phyloP scores from a whole-genome alignment of 2,329 filamentous ascomycete species.

The Aphanocladium album region DNA sequence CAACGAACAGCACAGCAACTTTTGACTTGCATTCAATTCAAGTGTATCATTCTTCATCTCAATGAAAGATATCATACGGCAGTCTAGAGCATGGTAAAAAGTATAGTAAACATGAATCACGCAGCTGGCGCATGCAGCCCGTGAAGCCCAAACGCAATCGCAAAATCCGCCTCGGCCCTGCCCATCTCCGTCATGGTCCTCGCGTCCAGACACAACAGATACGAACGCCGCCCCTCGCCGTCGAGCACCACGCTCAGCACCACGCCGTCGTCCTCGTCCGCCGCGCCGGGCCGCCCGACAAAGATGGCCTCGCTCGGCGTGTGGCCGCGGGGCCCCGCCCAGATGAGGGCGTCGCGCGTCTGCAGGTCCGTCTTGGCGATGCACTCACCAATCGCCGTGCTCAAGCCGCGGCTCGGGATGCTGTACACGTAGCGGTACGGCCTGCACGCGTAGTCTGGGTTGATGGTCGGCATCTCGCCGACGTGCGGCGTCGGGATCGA shows the following conservation, averaged over 20 bases:
- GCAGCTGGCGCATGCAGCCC: constrained; percentile 28
- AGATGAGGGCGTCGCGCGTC: constrained; percentile 42
- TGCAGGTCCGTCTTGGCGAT: constrained; percentile 55
- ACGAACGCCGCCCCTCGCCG: constrained; percentile 48
- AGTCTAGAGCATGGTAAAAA: too few relatives aligned
- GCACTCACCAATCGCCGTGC: constrained; percentile 48
- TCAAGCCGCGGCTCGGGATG: constrained; percentile 45
- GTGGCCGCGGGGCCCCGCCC: constrained; percentile 48
- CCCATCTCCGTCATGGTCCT: constrained; percentile 53
- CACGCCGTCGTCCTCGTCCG: constrained; percentile 51
- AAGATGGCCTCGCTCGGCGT: constrained; percentile 63
- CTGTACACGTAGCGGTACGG: constrained; percentile 53
- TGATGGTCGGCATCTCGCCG: constrained; percentile 58
- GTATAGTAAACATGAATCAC: background rate
- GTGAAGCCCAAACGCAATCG: constrained; percentile 56
- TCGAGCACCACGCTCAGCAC: constrained; percentile 55
- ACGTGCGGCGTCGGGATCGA: constrained; percentile 34
- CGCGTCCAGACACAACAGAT: constrained; percentile 56
- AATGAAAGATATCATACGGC: background rate
- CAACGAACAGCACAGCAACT: background rate
- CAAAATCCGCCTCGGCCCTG: constrained; percentile 51
- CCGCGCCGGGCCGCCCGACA: constrained; percentile 32
- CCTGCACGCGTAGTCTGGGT: constrained; percentile 44
- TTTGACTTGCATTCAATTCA: background rate
- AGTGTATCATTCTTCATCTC: background rate